Base-by-base conservation (phyloP, 192 early-diverging fungal genomes). In the Entomortierella beljakovae region DNA sequence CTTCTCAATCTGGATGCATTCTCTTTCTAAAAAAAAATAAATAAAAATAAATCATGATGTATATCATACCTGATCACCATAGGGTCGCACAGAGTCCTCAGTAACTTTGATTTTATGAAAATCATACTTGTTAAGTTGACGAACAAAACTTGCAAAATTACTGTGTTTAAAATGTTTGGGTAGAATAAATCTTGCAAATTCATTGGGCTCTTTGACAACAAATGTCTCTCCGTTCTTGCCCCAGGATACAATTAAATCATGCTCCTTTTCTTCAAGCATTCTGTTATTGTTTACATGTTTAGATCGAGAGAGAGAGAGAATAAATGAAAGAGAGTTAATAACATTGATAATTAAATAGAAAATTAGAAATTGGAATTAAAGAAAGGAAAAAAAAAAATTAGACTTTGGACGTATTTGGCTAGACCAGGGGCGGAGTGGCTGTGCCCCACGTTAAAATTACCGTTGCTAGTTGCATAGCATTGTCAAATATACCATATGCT, bases 211-310 rank as follows among this genome's bases (percentile, higher is more conserved):
- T 75, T 89, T 88, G 38, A 94, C 90, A 6, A 93, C 89, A 84
- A 94, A 94, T 2, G 88, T 84, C 28, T 86, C 82, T 10, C 92
- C 92, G 11, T 72, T 68, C 7, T 64, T 57, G 28, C 91, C 91
- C 93, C 93, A 94, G 0, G 77, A 72, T 11, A 93, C 84, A 25
- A 88, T 87, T 16, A 83, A 76, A 16, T 81, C 52, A 28, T 84
- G 88, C 28, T 89, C 82, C 23, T 88, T 84, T 49, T 94, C 90
- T 58, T 92, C 89, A 10, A 92, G 83, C 90, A 94, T 92, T 31
- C 90, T 91, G 35, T 50, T n/a, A n/a, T n/a, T n/a, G n/a, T n/a
- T n/a, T n/a, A n/a, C n/a, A n/a, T n/a, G n/a, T n/a, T n/a, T n/a
- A n/a, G n/a, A n/a, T 43, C 50, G 51, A 28, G 66, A 26, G 48